These are phyloP conservation scores for Terana coerulea DNA, from an alignment of 768 basidiomycete species.

Conservation along the genomic window DNA sequence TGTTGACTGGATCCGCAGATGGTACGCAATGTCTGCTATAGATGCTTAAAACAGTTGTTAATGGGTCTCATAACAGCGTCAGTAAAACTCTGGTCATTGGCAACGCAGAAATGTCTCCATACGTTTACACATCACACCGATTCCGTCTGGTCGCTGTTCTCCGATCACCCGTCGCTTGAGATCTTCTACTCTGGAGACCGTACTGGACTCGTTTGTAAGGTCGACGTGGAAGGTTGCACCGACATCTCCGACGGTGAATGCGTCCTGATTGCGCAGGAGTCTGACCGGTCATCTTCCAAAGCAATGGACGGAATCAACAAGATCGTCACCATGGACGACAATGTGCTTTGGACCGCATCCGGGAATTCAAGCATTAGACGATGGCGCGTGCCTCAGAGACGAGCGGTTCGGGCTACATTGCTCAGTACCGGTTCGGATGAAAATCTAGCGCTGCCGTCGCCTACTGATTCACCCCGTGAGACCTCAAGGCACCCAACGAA, in stretches of 20 bases:
- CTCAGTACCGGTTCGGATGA: conserved; percentile 12
- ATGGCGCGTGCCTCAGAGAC: conserved; percentile 68
- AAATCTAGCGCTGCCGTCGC: conserved; percentile 6
- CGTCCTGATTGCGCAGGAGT: conserved; percentile 71
- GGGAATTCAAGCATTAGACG: conserved; percentile 77
- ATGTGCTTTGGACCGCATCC: conserved; percentile 86
- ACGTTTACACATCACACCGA: conserved; percentile 96
- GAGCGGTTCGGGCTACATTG: conserved; percentile 30
- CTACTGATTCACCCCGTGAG: conserved; percentile 13
- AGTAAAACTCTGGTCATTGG: conserved; percentile 92
- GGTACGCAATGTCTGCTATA: no score
- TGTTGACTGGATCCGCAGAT: conserved; percentile 85
- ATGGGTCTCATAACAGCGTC: no score
- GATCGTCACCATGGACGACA: conserved; percentile 79
- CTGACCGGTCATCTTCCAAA: conserved; percentile 32
- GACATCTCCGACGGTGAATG: conserved; percentile 91
- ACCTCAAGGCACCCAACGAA: conserved; percentile 4
- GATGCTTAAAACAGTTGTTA: no score
- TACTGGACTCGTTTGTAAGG: conserved; percentile 82
- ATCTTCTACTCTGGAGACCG: conserved; percentile 95
- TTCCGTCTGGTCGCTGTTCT: conserved; percentile 91
- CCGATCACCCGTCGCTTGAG: conserved; percentile 80
- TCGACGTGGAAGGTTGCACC: conserved; percentile 81
- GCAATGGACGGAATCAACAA: conserved; percentile 72
- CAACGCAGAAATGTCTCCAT: conserved; percentile 85